These are phyloP conservation scores for Spergularia bocconei DNA, from an alignment of 148 eudicot genomes.

Conservation along the genomic window DNA sequence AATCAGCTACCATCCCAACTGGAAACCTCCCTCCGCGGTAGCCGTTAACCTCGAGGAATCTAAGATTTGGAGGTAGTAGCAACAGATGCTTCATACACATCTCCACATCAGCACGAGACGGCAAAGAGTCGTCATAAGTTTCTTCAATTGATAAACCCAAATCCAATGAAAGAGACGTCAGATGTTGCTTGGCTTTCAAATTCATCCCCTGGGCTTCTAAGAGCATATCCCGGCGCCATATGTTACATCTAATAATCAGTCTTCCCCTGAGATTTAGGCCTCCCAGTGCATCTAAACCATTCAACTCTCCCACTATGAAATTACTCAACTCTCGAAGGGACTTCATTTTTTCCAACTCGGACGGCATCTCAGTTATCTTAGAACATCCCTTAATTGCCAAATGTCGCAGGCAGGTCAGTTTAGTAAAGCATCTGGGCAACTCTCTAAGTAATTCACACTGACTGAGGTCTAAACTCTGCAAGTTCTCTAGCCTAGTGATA, in stretches of 20 bases:
- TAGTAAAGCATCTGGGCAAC: constrained; percentile 24
- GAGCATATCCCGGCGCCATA: not conserved
- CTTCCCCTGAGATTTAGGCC: not conserved
- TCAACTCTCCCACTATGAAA: not conserved
- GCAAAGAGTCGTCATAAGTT: too few relatives aligned
- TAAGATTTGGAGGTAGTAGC: too few relatives aligned
- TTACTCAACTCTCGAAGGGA: not conserved
- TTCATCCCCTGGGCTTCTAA: not conserved
- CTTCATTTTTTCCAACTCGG: not conserved
- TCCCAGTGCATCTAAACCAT: not conserved
- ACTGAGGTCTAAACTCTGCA: constrained; percentile 11
- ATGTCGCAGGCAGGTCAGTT: constrained; percentile 12
- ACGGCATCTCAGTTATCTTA: not conserved
- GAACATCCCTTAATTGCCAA: not conserved
- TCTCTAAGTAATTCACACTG: not conserved
- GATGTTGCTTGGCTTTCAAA: not conserved
- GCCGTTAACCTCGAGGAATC: too few relatives aligned
- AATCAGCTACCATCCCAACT: too few relatives aligned
- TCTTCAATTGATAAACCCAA: not conserved
- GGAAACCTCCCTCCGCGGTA: too few relatives aligned
- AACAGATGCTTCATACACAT: too few relatives aligned
- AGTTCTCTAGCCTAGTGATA: constrained; percentile 5
- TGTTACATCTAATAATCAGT: not conserved
- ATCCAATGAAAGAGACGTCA: not conserved
- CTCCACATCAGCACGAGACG: too few relatives aligned